These are phyloP conservation scores for Odonthalia washingtoniensis DNA, from an alignment of 31 red algal genomes.

Conservation along the genomic window DNA sequence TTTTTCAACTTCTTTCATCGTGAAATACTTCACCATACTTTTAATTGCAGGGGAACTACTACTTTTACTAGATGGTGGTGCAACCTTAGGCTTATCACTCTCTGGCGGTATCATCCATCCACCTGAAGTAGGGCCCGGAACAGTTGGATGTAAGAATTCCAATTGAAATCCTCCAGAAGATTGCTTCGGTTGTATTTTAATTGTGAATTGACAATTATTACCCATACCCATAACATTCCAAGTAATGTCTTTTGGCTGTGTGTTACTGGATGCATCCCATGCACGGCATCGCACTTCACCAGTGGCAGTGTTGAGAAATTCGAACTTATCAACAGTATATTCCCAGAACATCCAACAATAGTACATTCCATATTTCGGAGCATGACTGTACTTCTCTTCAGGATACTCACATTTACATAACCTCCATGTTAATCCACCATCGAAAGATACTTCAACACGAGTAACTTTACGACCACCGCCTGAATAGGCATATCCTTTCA, in stretches of 20 bases:
- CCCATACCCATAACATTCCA: conserved; percentile 99
- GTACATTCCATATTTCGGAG: conserved; percentile 81
- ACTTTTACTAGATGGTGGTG: conserved; percentile 38
- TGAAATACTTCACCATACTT: conserved; percentile 69
- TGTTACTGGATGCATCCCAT: conserved; percentile 92
- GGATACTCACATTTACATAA: conserved; percentile 77
- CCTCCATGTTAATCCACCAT: conserved; percentile 86
- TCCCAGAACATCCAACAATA: conserved; percentile 98
- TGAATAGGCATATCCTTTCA: conserved; percentile 97
- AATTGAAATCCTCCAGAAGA: conserved; percentile 67
- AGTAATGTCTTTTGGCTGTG: conserved; percentile 91
- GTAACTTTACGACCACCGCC: conserved; percentile 94
- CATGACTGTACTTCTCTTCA: conserved; percentile 77
- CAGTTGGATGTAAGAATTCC: conserved; percentile 91
- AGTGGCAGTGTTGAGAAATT: conserved; percentile 75
- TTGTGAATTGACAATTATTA: conserved; percentile 91
- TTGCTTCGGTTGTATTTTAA: conserved; percentile 76
- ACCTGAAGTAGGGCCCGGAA: conserved; percentile 78
- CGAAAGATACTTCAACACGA: conserved; percentile 91
- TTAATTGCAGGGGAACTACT: conserved; percentile 49
- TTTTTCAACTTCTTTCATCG: conserved; percentile 75
- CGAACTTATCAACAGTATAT: conserved; percentile 80
- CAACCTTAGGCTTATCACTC: background rate
- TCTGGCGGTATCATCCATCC: conserved; percentile 91
- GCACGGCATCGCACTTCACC: conserved; percentile 87